phyloP scores from a whole-genome alignment of 164 flowering plant genomes.

The Tetrastigma voinierianum region DNA sequence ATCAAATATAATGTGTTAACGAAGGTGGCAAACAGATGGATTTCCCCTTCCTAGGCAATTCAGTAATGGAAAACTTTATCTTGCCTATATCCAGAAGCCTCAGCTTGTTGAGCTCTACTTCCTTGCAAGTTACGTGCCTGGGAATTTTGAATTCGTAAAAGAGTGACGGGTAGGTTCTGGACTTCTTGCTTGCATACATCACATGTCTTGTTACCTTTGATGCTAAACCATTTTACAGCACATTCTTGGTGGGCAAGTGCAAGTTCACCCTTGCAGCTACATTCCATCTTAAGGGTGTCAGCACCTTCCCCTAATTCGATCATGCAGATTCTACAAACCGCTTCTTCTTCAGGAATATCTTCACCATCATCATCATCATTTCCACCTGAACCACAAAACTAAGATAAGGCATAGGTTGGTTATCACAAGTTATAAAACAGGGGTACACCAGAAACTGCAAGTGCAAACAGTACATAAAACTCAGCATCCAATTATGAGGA shows the following conservation, averaged over 20 bases:
- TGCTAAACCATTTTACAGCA: conserved; percentile 74
- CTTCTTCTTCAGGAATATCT: conserved; percentile 67
- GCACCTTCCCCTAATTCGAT: conserved; percentile 59
- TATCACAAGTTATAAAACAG: conserved; percentile 14
- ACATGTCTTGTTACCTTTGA: conserved; percentile 74
- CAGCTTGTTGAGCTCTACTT: conserved; percentile 18
- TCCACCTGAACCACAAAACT: conserved; percentile 46
- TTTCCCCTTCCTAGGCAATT: not conserved
- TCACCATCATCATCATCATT: conserved; percentile 40
- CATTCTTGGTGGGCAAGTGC: conserved; percentile 77
- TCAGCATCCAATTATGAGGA: not conserved
- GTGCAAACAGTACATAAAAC: not conserved
- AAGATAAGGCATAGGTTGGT: conserved; percentile 33
- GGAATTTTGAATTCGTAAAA: conserved; percentile 47
- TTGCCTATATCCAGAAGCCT: conserved; percentile 46
- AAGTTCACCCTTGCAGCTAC: conserved; percentile 77
- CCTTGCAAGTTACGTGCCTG: conserved; percentile 22
- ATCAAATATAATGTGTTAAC: too few relatives aligned
- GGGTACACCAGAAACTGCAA: not conserved
- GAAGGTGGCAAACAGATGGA: not conserved
- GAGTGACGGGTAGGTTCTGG: conserved; percentile 63
- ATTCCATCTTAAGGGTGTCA: conserved; percentile 71
- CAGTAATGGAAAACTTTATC: conserved; percentile 7
- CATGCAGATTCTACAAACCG: conserved; percentile 72
- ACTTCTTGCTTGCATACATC: conserved; percentile 81